These are phyloP conservation scores for Colletotrichum higginsianum DNA, from an alignment of 2,329 filamentous ascomycete genomes.

Conservation along the genomic window DNA sequence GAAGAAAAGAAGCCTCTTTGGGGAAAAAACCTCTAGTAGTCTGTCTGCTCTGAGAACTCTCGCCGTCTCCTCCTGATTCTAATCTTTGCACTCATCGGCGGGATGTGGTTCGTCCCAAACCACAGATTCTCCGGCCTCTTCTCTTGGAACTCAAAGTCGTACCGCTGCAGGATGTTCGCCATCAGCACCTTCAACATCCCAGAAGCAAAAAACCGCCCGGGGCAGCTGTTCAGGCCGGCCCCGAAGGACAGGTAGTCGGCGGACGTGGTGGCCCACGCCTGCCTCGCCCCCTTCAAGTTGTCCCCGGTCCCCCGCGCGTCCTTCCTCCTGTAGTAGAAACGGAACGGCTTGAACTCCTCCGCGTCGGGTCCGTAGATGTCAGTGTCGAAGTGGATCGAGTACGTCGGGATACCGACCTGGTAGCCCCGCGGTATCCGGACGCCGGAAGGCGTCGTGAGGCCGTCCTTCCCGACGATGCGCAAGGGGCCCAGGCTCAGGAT, in stretches of 20 bases:
- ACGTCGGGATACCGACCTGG: constrained; percentile 49
- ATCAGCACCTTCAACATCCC: constrained; percentile 15
- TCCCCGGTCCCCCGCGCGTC: constrained; percentile 43
- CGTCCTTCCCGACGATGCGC: constrained; percentile 47
- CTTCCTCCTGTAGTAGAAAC: constrained; percentile 45
- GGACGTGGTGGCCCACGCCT: constrained; percentile 52
- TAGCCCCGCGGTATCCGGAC: constrained; percentile 50
- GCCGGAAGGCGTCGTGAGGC: constrained; percentile 53
- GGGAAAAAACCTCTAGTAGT: not conserved
- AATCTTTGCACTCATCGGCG: constrained; percentile 20
- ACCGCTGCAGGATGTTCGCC: constrained; percentile 6
- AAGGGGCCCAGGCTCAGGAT: constrained; percentile 47
- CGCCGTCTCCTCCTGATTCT: constrained; percentile 8
- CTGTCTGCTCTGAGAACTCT: not conserved
- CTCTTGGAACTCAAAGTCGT: constrained; percentile 22
- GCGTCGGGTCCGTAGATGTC: constrained; percentile 44
- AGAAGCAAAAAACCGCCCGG: constrained; percentile 21
- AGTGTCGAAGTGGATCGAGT: constrained; percentile 49
- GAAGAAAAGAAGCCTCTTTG: not conserved
- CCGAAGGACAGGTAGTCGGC: constrained; percentile 55
- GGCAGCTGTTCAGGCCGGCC: constrained; percentile 6
- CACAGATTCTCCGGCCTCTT: constrained; percentile 22
- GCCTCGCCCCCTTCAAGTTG: constrained; percentile 46
- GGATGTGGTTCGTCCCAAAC: constrained; percentile 22
- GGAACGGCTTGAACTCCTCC: constrained; percentile 48